Evolutionary conservation across 257 asterid species (phyloP), one percentile per base, ranked within the genome.

Genomic region (Scutellaria barbata): DNA sequence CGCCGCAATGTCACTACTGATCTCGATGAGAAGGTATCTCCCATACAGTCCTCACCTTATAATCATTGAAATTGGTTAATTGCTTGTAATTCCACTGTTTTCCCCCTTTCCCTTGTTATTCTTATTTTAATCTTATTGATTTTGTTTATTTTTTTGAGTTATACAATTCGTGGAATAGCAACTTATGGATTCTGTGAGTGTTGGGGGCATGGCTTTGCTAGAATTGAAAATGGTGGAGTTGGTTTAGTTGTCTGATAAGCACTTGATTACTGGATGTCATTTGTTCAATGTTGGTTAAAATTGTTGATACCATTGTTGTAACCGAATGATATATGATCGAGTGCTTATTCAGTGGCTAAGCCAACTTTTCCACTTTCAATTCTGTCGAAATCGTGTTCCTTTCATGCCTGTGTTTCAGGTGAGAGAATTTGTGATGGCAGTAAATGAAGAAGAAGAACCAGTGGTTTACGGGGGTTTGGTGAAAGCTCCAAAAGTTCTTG

Each of bases 401-500:
- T 55, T 22, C 13, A 33, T 10, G 64, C n/a, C 37, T 67, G 4
- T 74, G 52, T 72, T 79, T 76, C 57, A 93, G 98, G 95, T 90
- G 4, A 76, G 48, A 62, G 96, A 89, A 33, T 93, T 93, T 67
- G 94, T 77, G 9, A 12, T 48, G 18, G 74, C 83, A 0, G 94
- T 89, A 45, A 61, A 72, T 53, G 72, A 81, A 62, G 96, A 90
- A 76, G 80, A 73, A 33, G 85, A 60, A 37, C 35, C 82, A 1
- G 88, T 77, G 82, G 68, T 94, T 41, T 72, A 94, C 39, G 97
- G 96, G 8, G 98, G 98, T 6, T 76, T 74, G 43, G 76, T 85
- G 37, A 85, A 86, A 80, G 96, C 98, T 0, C 98, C 98, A 0
- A 92, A 90, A 79, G 76, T 88, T 76, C 95, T 92, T 17, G 98